Conservation (phyloP, 2,329 filamentous ascomycete species). For the Domatiomyces globalis region DNA sequence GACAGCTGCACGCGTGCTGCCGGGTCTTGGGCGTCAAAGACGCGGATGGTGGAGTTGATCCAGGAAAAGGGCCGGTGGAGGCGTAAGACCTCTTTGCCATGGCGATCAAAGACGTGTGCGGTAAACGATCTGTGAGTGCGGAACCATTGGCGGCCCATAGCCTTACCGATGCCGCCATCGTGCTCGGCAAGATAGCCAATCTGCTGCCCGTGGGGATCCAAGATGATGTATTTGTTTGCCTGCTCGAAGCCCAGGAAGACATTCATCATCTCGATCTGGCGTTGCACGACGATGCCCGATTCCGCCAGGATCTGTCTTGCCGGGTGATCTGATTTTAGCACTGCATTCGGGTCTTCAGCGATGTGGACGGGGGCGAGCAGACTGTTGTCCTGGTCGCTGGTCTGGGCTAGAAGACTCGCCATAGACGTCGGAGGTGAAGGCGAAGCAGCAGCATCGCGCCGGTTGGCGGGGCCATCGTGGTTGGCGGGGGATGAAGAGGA, state of each 20-base stretch:
- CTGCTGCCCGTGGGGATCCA: slow-evolving; percentile 49
- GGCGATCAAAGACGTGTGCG: slow-evolving; percentile 49
- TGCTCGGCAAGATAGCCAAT: slow-evolving; percentile 52
- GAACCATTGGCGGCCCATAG: slow-evolving; percentile 45
- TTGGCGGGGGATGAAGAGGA: background rate
- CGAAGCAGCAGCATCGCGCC: no score
- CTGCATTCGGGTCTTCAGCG: slow-evolving; percentile 44
- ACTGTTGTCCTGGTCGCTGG: slow-evolving; percentile 33
- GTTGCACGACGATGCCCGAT: slow-evolving; percentile 47
- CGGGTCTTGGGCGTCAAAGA: slow-evolving; percentile 40
- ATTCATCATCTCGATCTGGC: slow-evolving; percentile 53
- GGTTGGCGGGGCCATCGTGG: background rate
- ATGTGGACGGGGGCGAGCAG: slow-evolving; percentile 48
- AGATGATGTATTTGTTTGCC: slow-evolving; percentile 51
- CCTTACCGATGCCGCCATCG: slow-evolving; percentile 44
- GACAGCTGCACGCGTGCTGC: slow-evolving; percentile 17
- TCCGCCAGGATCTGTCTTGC: slow-evolving; percentile 45
- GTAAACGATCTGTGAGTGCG: slow-evolving; percentile 50
- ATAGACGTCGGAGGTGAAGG: slow-evolving; percentile 21
- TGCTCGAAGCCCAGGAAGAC: slow-evolving; percentile 53
- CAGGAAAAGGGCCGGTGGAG: slow-evolving; percentile 51
- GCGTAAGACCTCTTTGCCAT: slow-evolving; percentile 45
- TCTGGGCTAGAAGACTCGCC: slow-evolving; percentile 26
- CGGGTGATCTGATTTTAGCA: slow-evolving; percentile 45
- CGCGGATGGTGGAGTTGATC: slow-evolving; percentile 46